Base-by-base conservation (phyloP, 139 green algal species). In the Pseudopediastrum boryanum region DNA sequence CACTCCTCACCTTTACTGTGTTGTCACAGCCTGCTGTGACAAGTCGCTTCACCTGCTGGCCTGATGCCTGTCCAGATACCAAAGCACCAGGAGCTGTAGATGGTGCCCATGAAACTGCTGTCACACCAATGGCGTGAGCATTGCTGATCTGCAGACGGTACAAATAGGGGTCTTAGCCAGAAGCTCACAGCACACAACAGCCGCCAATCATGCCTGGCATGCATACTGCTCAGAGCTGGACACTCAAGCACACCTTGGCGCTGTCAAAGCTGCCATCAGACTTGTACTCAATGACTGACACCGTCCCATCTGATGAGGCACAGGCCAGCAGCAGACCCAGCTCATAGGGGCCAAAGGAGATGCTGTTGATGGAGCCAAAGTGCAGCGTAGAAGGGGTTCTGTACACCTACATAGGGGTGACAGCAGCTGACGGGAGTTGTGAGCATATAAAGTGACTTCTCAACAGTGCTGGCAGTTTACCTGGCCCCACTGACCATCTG, bases 291-390 rank as follows among this genome's bases (percentile, higher is more conserved):
- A 90, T n/a, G 16, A 99, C 73, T 4, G 86, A 93, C 0, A 98
- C 75, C n/a, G 63, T 89, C 13, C 97, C 97, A 70, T 99, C 96
- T 4, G 90, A 96, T 0, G 95, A 98, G 5, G 85, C 96, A 50
- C 86, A 87, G 4, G 97, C 96, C 9, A 99, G 85, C 9, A 90
- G 54, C 1, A 98, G 85, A 0, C 96, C 96, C 23, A 95, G 84
- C 83, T 99, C 95, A 61, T 98, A 91, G 0, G 96, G 95, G 8
- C 94, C 96, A 90, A 94, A 99, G 31, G 83, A 78, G 8, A 99
- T 84, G 75, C 89, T 90, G 86, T 99, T 99, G 43, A 99, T 93
- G 2, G 91, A 97, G 1, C 91, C 90, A 42, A 86, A 85, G 77
- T 92, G 89, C 38, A 92, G 67, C 19, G 71, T 88, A 1, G 66